A percentile compares a stretch with the other conserved stretches of the same genome.
Evolutionary conservation across 306 rosid genomes (phyloP).

Genomic region (Acacia crassicarpa): DNA sequence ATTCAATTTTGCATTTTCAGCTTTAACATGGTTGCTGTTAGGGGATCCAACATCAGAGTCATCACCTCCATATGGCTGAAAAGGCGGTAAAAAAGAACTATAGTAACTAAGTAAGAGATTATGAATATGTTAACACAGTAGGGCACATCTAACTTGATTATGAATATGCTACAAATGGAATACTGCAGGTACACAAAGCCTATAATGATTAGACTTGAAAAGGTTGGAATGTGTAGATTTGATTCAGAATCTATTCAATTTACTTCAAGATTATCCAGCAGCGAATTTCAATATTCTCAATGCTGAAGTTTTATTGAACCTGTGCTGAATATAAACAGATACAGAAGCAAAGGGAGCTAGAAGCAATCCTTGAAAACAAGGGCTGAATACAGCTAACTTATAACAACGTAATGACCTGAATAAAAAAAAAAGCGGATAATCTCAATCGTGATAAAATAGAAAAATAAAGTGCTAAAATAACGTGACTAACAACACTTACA

Average conservation of each 20-base stretch:
- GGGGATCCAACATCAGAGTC: conserved; percentile 87
- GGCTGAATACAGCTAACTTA: not conserved
- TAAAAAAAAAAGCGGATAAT: not conserved
- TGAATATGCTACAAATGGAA: not conserved
- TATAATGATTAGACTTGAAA: not conserved
- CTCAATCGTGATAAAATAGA: not conserved
- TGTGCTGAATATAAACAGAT: not conserved
- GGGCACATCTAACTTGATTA: not conserved
- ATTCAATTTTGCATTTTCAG: conserved; percentile 51
- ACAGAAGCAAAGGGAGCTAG: not conserved
- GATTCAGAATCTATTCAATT: not conserved
- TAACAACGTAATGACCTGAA: not conserved
- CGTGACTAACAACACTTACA: not conserved
- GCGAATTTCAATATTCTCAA: not conserved
- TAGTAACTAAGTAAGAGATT: not conserved
- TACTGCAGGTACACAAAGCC: not conserved
- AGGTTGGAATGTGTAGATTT: not conserved
- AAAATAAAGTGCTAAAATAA: not conserved
- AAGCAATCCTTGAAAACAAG: not conserved
- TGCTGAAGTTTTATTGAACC: not conserved
- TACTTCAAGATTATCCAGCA: not conserved
- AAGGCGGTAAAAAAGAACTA: not conserved
- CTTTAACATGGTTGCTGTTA: conserved; percentile 59
- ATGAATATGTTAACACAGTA: not conserved
- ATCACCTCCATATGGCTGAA: conserved; percentile 79